Base-by-base conservation (phyloP, 2,329 filamentous ascomycete species). In the Penicillium rolfsii region DNA sequence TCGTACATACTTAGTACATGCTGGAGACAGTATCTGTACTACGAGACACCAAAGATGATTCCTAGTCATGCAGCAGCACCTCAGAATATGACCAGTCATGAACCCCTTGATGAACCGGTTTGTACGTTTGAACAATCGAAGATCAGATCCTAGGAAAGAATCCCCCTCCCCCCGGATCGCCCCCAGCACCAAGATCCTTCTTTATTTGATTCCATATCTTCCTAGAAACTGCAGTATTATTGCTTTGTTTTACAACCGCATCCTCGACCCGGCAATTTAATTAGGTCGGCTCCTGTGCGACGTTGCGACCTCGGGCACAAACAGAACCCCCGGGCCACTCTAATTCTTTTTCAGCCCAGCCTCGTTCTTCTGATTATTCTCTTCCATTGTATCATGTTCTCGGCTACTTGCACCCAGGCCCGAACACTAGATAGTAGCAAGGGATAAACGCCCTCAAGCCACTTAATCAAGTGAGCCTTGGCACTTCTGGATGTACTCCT, bases 41-140 rank as follows among this genome's bases (percentile, higher is more conserved):
- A 33, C 8, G 9, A 11, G 8, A 33, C 30, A 30, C 4, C 28
- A 36, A 36, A 12, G 35, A 36, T 14, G 35, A 36, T 36, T 36
- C 11, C 35, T 36, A 41, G 50, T 40, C 48, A 22, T 50, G 48
- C 48, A 22, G 48, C 48, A 22, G 12, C 48, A 12, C n/a, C 16
- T 24, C 36, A 3, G 28, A 46, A 57, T 61, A 48, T 68, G 67
- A 69, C 58, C 41, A 57, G 57, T 68, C 66, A 60, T 30, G 67
- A 70, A 68, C 67, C 22, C 46, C 40, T 61, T 58, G 58, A 60
- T 61, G 54, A 52, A 48, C 28, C 38, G 52, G 50, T 43, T 59
- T 53, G 33, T 48, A 36, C 26, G 26, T 12, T 12, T 16, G 8
- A 26, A 26, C 41, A 26, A 50, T 22, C 48, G 48, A 11, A 33